Evolutionary conservation across 805 yeast species (phyloP).

Genomic region (Metschnikowia corniflorae): DNA sequence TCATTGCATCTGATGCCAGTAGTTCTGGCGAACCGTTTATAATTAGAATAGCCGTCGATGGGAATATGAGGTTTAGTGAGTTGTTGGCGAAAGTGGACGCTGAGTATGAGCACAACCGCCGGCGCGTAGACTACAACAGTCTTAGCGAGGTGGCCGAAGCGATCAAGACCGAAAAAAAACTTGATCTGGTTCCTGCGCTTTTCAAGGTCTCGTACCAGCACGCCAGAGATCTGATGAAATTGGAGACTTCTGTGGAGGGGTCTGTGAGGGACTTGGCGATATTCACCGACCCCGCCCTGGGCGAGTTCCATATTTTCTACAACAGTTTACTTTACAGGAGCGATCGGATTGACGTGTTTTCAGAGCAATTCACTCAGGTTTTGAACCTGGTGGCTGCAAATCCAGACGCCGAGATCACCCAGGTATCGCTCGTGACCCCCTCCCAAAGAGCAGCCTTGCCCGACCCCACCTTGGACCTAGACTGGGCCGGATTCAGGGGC

Average conservation of each 20-base stretch:
- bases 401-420: slow-evolving; percentile 48
- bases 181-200: slow-evolving; percentile 58
- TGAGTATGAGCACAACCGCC: slow-evolving; percentile 33
- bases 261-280: slow-evolving; percentile 64
- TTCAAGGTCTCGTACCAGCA: slow-evolving; percentile 61
- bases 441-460: slow-evolving; percentile 65
- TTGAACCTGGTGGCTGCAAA: slow-evolving; percentile 32
- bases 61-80: slow-evolving; percentile 51
- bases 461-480: slow-evolving; percentile 81
- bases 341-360: slow-evolving; percentile 64
- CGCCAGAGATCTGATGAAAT: slow-evolving; percentile 34
- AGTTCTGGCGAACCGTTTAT: slow-evolving; percentile 46
- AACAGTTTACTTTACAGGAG: slow-evolving; percentile 71
- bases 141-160: slow-evolving; percentile 54
- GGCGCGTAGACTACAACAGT: slow-evolving; percentile 39
- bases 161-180: slow-evolving; percentile 46
- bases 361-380: slow-evolving; percentile 69
- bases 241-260: slow-evolving; percentile 47
- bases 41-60: slow-evolving; percentile 58
- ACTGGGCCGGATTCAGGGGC: slow-evolving; percentile 90
- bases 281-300: slow-evolving; percentile 31
- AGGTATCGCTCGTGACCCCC: slow-evolving; percentile 65
- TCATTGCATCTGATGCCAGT: slow-evolving; percentile 65
- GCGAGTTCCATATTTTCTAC: slow-evolving; percentile 50
- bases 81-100: slow-evolving; percentile 45